phyloP scores from a whole-genome alignment of 352 stramenopile species.

The Pythium rishiriense region DNA sequence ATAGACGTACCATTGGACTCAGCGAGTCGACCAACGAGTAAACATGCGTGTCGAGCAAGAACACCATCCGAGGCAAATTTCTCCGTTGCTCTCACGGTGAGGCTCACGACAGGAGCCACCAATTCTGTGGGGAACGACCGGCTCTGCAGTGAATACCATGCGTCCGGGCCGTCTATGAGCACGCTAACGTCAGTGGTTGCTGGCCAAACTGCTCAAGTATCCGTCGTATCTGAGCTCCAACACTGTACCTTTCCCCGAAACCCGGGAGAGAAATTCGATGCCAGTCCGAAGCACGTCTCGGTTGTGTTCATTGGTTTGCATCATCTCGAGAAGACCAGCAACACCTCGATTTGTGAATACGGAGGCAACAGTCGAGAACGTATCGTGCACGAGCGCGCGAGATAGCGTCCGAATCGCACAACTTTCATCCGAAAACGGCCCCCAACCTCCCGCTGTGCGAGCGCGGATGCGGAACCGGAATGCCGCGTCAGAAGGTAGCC shows the following conservation, averaged over 20 bases:
- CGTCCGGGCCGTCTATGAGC: not conserved
- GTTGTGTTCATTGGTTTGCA: slow-evolving; percentile 40
- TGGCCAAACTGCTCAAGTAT: not conserved
- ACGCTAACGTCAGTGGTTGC: not conserved
- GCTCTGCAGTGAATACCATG: no score
- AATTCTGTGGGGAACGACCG: not conserved
- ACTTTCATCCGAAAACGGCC: slow-evolving; percentile 48
- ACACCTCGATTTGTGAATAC: slow-evolving; percentile 23
- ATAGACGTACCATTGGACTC: slow-evolving; percentile 18
- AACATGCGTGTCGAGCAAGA: slow-evolving; percentile 37
- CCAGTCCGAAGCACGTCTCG: slow-evolving; percentile 41
- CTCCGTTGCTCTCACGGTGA: slow-evolving; percentile 38
- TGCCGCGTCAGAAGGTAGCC: slow-evolving; percentile 40
- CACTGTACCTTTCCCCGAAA: slow-evolving; percentile 35
- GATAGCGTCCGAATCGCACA: slow-evolving; percentile 43
- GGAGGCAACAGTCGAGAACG: slow-evolving; percentile 36
- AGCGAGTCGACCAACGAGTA: slow-evolving; percentile 52
- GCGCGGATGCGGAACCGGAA: slow-evolving; percentile 70
- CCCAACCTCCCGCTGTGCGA: slow-evolving; percentile 60
- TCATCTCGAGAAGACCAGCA: slow-evolving; percentile 36
- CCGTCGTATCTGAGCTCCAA: not conserved
- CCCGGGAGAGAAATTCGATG: slow-evolving; percentile 42
- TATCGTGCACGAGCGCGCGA: slow-evolving; percentile 29
- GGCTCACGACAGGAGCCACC: slow-evolving; percentile 1
- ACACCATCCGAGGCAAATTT: slow-evolving; percentile 50